phyloP scores from a whole-genome alignment of 257 asterid genomes.

The Eucommia ulmoides region DNA sequence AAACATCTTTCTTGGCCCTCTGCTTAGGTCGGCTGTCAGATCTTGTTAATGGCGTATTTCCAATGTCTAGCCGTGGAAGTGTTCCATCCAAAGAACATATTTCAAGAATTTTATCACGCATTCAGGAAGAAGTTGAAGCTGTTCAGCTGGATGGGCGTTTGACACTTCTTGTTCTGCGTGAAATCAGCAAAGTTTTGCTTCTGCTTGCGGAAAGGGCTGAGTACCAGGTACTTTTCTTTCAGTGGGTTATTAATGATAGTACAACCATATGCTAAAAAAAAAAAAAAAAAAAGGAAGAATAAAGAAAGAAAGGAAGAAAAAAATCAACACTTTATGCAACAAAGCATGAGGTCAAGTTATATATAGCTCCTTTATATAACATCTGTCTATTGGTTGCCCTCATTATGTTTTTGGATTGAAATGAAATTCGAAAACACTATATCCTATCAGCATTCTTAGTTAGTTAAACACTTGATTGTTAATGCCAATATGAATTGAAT shows the following conservation, averaged over 20 bases:
- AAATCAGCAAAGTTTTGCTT: constrained; percentile 70
- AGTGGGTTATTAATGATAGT: no score
- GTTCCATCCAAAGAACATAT: constrained; percentile 82
- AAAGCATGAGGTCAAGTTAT: neutral
- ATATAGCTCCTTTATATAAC: neutral
- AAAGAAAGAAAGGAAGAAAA: no score
- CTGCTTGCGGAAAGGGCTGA: constrained; percentile 84
- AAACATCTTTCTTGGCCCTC: constrained; percentile 68
- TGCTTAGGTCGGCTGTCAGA: constrained; percentile 74
- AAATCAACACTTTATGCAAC: no score
- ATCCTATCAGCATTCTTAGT: no score
- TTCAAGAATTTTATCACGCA: constrained; percentile 49
- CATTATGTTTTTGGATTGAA: no score
- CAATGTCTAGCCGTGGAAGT: constrained; percentile 81
- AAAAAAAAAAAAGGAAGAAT: no score
- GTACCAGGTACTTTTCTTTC: constrained; percentile 40
- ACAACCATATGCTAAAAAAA: no score
- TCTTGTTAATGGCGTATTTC: constrained; percentile 77
- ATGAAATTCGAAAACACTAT: no score
- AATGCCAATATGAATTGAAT: no score
- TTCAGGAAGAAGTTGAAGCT: constrained; percentile 93
- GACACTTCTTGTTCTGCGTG: constrained; percentile 79
- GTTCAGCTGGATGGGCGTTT: constrained; percentile 81
- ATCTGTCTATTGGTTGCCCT: no score
- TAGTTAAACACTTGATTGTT: no score